phyloP scores from a whole-genome alignment of 306 rosid genomes.

The Lagenaria siceraria region DNA sequence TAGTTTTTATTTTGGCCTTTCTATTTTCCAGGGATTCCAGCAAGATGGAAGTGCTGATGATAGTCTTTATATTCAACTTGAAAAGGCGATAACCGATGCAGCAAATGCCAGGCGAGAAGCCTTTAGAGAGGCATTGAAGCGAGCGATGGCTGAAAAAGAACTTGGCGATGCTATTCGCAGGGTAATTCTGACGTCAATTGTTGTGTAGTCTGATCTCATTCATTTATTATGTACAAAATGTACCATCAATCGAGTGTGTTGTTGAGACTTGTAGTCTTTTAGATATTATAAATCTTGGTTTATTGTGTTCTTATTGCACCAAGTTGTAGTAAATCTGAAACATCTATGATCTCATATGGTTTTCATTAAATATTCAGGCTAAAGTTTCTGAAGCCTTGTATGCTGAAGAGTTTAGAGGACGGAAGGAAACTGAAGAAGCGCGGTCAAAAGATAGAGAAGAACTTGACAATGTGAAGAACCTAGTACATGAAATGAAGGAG shows the following conservation, averaged over 20 bases:
- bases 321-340: neutral
- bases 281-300: neutral
- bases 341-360: neutral
- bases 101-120: conserved; percentile 44
- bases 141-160: conserved; percentile 62
- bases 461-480: conserved; percentile 31
- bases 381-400: conserved; percentile 32
- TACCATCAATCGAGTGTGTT: neutral
- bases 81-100: conserved; percentile 53
- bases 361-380: conserved; percentile 24
- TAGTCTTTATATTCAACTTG: conserved; percentile 47
- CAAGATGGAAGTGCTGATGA: conserved; percentile 57
- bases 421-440: conserved; percentile 48
- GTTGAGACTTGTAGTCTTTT: neutral
- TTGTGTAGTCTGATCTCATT: neutral
- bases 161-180: conserved; percentile 39
- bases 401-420: conserved; percentile 36
- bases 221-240: neutral
- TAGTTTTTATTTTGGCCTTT: neutral
- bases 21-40: conserved; percentile 10
- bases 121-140: conserved; percentile 42
- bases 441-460: conserved; percentile 34
- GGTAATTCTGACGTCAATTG: conserved; percentile 27
- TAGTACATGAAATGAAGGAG: conserved; percentile 25
- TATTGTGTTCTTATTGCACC: neutral